Evolutionary conservation across 2,329 filamentous ascomycete species (phyloP), one percentile per base, ranked within the genome.

Genomic region (Calonectria henricotiae): DNA sequence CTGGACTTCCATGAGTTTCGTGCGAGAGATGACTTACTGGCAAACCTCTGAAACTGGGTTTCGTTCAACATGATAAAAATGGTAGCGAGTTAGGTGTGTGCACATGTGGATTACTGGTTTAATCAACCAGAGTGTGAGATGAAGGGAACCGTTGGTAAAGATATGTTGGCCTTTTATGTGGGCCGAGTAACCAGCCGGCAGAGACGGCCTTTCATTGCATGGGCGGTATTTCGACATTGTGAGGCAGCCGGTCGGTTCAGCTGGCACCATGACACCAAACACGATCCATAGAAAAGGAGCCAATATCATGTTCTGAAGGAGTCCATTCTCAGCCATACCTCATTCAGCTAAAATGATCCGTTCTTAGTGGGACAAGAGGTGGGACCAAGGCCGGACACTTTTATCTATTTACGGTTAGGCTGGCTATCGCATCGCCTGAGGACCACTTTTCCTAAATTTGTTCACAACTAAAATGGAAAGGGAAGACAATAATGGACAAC

Each of bases 361-460:
- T 39, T 58, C 11, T 12, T 23, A 12, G 32, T 2, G 32, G 1
- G 11, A 2, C n/a, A 12, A 4, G 32, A 62, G 20, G 60, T 47
- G 60, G 60, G 11, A 9, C 41, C 25, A 15, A 23, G 25, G 47
- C 41, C 60, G 60, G 60, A 46, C n/a, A 62, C 39, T 46, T 62
- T 46, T 62, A 35, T 62, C 60, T 47, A 5, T 47, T 62, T 62
- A 9, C 41, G 13, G 60, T 47, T 62, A 62, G 60, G 25, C 39
- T 32, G 11, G 5, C 11, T 17, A 32, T 37, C 35, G 12, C 12
- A 37, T 3, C 35, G 5, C 35, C 5, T 6, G 5, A 11, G 35
- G 9, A 3, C 35, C 35, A 37, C 35, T 11, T 37, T 37, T 37
- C 35, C 35, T 3, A 11, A 9, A 37, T 20, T 20, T 20, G 20